These are phyloP conservation scores for Isochrysis galbana DNA, from an alignment of 78 protist species.

Conservation along the genomic window DNA sequence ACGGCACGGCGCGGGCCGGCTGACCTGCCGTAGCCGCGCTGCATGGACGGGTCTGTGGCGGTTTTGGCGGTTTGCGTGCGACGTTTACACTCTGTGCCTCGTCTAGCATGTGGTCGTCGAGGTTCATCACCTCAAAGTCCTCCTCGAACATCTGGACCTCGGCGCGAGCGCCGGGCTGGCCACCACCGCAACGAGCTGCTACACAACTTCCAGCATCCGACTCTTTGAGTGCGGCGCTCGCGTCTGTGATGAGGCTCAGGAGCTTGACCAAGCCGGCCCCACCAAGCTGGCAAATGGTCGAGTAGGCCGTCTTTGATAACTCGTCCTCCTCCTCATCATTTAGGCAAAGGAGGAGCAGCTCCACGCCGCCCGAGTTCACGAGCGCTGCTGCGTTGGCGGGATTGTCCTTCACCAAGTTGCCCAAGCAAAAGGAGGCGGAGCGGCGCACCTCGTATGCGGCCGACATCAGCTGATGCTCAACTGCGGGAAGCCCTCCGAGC, in stretches of 20 bases:
- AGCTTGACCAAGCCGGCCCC: neutral
- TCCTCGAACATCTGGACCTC: neutral
- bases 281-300: neutral
- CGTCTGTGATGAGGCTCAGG: neutral
- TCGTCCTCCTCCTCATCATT: constrained; percentile 14
- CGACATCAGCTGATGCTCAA: neutral
- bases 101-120: neutral
- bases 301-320: neutral
- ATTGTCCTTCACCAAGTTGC: neutral
- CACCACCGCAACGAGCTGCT: neutral
- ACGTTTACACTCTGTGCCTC: neutral
- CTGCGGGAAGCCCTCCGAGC: neutral
- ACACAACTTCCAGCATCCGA: neutral
- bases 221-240: neutral
- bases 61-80: neutral
- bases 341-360: neutral
- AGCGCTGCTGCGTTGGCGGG: neutral
- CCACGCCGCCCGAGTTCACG: neutral
- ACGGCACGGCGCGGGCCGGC: neutral
- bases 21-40: neutral
- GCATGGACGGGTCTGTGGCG: neutral
- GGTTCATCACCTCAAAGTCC: neutral
- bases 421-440: neutral
- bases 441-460: neutral
- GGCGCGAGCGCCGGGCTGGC: neutral